Evolutionary conservation across 2,329 filamentous ascomycete species (phyloP).

Genomic region (Aspergillus spinulosporus): DNA sequence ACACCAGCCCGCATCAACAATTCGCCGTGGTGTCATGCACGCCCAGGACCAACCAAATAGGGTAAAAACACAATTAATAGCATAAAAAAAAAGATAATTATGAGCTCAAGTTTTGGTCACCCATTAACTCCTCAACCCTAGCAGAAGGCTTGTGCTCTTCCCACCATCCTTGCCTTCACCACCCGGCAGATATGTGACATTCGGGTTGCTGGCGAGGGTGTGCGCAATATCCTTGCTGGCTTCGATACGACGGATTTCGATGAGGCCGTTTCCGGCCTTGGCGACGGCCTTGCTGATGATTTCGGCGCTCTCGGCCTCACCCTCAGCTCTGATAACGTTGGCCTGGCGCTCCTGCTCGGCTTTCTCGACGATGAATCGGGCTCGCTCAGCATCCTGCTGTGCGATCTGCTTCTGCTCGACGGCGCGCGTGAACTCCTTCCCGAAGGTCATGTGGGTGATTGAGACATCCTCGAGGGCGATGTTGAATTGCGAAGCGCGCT

Average conservation of each 20-base stretch:
- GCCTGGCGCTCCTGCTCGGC: constrained; percentile 98
- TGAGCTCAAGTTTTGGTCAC: constrained; percentile 7
- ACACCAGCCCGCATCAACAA: constrained; percentile 28
- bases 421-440: constrained; percentile 96
- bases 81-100: constrained; percentile 21
- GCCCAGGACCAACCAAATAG: constrained; percentile 26
- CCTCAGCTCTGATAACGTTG: constrained; percentile 96
- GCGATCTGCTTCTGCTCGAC: constrained; percentile 99
- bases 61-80: constrained; percentile 22
- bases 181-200: constrained; percentile 90
- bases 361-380: constrained; percentile 96
- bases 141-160: constrained; percentile 65
- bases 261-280: constrained; percentile 88
- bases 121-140: constrained; percentile 62
- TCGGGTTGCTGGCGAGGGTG: constrained; percentile 85
- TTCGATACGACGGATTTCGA: constrained; percentile 96
- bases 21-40: constrained; percentile 32
- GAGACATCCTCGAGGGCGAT: constrained; percentile 98
- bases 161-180: constrained; percentile 60
- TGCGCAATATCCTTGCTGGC: constrained; percentile 93
- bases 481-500: constrained; percentile 95
- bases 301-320: constrained; percentile 94
- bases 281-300: constrained; percentile 92
- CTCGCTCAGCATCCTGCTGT: constrained; percentile 96
- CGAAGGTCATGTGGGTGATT: constrained; percentile 99